Evolutionary conservation across 2,329 filamentous ascomycete genomes (phyloP).

Genomic region (Lachnellula willkommii): DNA sequence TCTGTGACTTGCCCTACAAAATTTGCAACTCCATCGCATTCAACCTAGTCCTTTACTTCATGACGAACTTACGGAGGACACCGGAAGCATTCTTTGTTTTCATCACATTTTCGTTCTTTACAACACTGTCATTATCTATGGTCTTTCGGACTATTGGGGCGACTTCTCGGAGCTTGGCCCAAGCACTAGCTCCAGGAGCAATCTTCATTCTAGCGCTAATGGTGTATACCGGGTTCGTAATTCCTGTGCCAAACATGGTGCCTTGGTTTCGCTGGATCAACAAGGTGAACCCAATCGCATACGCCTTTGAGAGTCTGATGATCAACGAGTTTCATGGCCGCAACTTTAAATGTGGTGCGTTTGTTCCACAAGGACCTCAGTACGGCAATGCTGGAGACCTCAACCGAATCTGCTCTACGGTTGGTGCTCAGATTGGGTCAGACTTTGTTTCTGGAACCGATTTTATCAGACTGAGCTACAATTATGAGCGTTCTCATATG

Average conservation of each 20-base stretch:
- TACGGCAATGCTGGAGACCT: slow-evolving; percentile 6
- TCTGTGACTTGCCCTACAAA: slow-evolving; percentile 81
- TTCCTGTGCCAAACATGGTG: slow-evolving; percentile 56
- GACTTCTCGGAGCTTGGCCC: slow-evolving; percentile 62
- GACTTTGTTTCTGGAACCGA: slow-evolving; percentile 49
- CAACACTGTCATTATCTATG: slow-evolving; percentile 61
- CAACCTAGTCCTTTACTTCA: slow-evolving; percentile 79
- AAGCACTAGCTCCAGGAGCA: slow-evolving; percentile 56
- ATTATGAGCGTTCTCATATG: slow-evolving; percentile 52
- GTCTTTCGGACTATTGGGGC: slow-evolving; percentile 77
- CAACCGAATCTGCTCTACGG: slow-evolving; percentile 46
- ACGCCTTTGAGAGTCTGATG: slow-evolving; percentile 74
- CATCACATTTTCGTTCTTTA: slow-evolving; percentile 26
- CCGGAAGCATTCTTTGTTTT: slow-evolving; percentile 80
- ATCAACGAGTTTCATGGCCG: slow-evolving; percentile 62
- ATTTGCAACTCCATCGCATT: slow-evolving; percentile 67
- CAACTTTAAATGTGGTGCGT: slow-evolving; percentile 14
- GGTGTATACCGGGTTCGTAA: slow-evolving; percentile 35
- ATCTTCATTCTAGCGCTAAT: slow-evolving; percentile 36
- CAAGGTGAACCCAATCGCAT: slow-evolving; percentile 56
- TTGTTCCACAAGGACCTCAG: slow-evolving; percentile 16
- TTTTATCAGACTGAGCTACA: slow-evolving; percentile 50
- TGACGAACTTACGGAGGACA: slow-evolving; percentile 63
- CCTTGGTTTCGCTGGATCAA: slow-evolving; percentile 79
- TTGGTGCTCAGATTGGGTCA: slow-evolving; percentile 51